These are phyloP conservation scores for Thalassiosira allenii DNA, from an alignment of 352 stramenopile genomes.

Conservation along the genomic window DNA sequence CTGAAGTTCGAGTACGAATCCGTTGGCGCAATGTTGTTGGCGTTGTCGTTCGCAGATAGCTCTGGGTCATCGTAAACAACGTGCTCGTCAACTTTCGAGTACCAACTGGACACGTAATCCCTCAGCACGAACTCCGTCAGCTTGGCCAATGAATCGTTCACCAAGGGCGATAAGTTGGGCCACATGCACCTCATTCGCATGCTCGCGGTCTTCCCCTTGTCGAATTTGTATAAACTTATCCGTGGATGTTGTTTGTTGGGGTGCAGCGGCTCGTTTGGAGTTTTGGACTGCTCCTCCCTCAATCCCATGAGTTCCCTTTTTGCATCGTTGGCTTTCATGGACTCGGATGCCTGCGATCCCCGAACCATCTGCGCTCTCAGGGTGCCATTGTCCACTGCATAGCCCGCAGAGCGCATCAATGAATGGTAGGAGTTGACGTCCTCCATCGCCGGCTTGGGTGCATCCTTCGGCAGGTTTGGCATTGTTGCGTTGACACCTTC, in stretches of 20 bases:
- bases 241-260: constrained; percentile 1
- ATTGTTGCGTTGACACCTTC: neutral
- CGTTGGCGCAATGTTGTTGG: neutral
- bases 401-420: constrained; percentile 80
- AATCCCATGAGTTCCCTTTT: constrained; percentile 2
- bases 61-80: constrained; percentile 41
- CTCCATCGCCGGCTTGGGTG: constrained; percentile 15
- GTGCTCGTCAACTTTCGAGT: constrained; percentile 58
- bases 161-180: constrained; percentile 69
- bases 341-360: constrained; percentile 30
- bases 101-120: constrained; percentile 76
- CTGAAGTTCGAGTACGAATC: constrained; percentile 10
- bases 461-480: neutral
- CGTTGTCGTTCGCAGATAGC: neutral
- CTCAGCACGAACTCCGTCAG: constrained; percentile 82
- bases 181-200: constrained; percentile 70
- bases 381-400: constrained; percentile 58
- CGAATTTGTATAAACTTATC: constrained; percentile 55
- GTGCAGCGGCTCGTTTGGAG: neutral
- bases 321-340: constrained; percentile 34
- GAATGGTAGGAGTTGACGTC: constrained; percentile 63
- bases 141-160: constrained; percentile 72
- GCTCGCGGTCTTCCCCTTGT: constrained; percentile 47
- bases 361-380: constrained; percentile 69
- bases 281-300: neutral